Conservation (phyloP, 768 basidiomycete species). For the Bullera alba region DNA sequence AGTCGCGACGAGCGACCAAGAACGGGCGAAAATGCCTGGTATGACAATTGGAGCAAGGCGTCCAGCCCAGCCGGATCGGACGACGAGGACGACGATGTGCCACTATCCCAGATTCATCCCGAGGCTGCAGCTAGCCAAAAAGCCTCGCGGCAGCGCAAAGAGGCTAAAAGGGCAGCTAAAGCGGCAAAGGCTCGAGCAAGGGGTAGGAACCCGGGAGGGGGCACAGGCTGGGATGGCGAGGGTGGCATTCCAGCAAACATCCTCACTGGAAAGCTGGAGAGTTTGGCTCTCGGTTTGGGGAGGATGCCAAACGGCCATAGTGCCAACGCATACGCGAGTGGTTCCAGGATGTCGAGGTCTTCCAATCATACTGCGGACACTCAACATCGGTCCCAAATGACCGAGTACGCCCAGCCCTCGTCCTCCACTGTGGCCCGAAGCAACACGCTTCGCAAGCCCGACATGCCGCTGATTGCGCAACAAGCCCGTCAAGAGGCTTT, state of each 20-base stretch:
- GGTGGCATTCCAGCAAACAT: constrained; percentile 36
- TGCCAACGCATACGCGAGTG: too few species aligned
- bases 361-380: background rate
- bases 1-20: constrained; percentile 8
- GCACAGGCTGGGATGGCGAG: constrained; percentile 37
- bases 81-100: constrained; percentile 25
- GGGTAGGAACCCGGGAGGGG: constrained; percentile 29
- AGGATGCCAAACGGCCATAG: background rate
- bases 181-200: background rate
- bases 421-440: background rate
- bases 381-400: background rate
- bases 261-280: constrained; percentile 20
- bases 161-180: constrained; percentile 3
- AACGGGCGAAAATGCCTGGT: background rate
- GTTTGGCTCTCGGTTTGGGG: background rate
- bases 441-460: background rate
- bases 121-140: constrained; percentile 28
- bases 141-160: constrained; percentile 6
- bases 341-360: too few species aligned
- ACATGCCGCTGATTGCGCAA: background rate
- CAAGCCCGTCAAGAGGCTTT: too few species aligned
- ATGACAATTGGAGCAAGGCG: background rate
- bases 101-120: constrained; percentile 38
- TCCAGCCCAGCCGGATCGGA: background rate
- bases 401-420: background rate